Conservation (phyloP, 2,329 filamentous ascomycete genomes). For the Fusarium ambrosium region DNA sequence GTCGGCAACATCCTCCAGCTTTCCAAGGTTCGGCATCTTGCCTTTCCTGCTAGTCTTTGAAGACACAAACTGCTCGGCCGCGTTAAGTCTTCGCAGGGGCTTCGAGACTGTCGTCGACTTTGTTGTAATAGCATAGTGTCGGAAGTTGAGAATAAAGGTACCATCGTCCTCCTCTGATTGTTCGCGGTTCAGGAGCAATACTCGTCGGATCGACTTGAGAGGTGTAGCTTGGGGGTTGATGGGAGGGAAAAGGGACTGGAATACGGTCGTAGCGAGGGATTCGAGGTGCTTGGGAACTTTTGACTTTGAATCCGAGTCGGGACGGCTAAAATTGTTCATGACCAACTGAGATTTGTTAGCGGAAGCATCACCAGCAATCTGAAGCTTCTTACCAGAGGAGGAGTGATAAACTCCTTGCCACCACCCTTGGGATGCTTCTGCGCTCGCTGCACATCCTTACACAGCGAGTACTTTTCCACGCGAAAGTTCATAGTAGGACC, state of each 20-base stretch:
- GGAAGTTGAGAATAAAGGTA: conserved; percentile 85
- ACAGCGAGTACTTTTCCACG: conserved; percentile 93
- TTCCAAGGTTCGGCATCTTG: conserved; percentile 86
- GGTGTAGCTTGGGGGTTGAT: conserved; percentile 94
- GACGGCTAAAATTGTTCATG: conserved; percentile 95
- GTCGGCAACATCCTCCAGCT: conserved; percentile 92
- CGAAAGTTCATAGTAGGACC: conserved; percentile 95
- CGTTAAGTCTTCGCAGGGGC: conserved; percentile 84
- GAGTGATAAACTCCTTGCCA: conserved; percentile 86
- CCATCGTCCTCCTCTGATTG: conserved; percentile 69
- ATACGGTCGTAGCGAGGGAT: conserved; percentile 90
- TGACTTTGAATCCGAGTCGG: conserved; percentile 69
- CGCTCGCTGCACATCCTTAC: conserved; percentile 88
- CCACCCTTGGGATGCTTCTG: conserved; percentile 86
- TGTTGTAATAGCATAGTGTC: conserved; percentile 96
- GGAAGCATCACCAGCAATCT: background rate
- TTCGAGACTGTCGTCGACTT: conserved; percentile 87
- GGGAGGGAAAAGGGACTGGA: conserved; percentile 95
- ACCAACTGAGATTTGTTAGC: conserved; percentile 73
- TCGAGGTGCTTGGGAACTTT: conserved; percentile 95
- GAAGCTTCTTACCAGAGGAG: conserved; percentile 75
- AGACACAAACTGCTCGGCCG: conserved; percentile 82
- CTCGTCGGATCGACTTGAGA: conserved; percentile 90
- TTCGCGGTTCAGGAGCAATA: conserved; percentile 91
- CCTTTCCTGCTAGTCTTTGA: conserved; percentile 74